A percentile compares a stretch with the other conserved stretches of the same genome.
Conservation (phyloP, 495 filamentous ascomycete genomes). For the Penicillium steckii region DNA sequence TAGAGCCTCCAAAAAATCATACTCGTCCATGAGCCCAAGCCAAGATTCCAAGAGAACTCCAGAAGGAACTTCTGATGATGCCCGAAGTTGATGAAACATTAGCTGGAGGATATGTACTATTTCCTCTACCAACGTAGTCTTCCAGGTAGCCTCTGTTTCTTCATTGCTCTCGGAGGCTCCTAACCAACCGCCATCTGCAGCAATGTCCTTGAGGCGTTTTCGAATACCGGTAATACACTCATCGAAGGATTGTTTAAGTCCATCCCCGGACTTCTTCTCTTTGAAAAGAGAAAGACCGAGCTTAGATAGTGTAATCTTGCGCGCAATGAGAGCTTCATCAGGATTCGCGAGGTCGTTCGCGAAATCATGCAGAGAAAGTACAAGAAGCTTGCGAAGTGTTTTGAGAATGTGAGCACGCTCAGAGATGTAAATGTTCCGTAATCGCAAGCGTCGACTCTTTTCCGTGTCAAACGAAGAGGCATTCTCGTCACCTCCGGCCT, state of each 20-base stretch:
- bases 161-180: conserved; percentile 43
- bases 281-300: conserved; percentile 35
- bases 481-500: conserved; percentile 41
- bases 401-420: conserved; percentile 56
- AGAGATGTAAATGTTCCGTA: conserved; percentile 66
- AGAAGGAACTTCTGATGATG: conserved; percentile 52
- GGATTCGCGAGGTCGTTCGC: conserved; percentile 5
- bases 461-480: conserved; percentile 58
- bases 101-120: conserved; percentile 70
- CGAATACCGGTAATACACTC: conserved; percentile 46
- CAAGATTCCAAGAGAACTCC: conserved; percentile 63
- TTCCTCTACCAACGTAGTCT: conserved; percentile 61
- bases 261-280: conserved; percentile 25
- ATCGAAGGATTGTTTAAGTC: conserved; percentile 28
- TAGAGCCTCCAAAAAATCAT: conserved; percentile 61
- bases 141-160: conserved; percentile 61
- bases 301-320: conserved; percentile 24
- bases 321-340: conserved; percentile 4
- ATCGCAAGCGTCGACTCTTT: conserved; percentile 55
- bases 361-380: conserved; percentile 30
- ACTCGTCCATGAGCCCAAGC: conserved; percentile 67
- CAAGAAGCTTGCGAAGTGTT: conserved; percentile 42
- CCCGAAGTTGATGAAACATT: conserved; percentile 67
- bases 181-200: conserved; percentile 53
- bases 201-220: conserved; percentile 43